phyloP scores from a whole-genome alignment of 257 asterid genomes.

The Ilex aquifolium region DNA sequence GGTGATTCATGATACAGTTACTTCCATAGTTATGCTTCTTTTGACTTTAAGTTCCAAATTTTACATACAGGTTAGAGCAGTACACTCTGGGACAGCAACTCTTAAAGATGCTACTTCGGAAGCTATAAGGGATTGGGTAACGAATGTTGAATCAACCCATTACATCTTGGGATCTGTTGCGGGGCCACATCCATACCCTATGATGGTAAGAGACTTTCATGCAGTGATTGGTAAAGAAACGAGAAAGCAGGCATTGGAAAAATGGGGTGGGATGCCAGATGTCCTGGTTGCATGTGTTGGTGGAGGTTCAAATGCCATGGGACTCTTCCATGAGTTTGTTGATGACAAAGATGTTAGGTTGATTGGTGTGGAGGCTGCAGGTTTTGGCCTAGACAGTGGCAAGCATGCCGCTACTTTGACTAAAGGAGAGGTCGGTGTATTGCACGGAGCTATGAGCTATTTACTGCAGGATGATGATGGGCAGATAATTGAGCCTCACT shows the following conservation, averaged over 20 bases:
- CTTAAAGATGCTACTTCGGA: conserved; percentile 79
- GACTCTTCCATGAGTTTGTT: conserved; percentile 70
- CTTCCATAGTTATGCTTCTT: no score
- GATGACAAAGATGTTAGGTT: conserved; percentile 55
- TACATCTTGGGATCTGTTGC: conserved; percentile 50
- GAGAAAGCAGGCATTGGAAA: conserved; percentile 49
- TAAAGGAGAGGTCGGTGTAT: conserved; percentile 62
- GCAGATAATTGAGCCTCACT: conserved; percentile 52
- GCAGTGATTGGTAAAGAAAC: conserved; percentile 73
- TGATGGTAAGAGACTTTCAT: conserved; percentile 68
- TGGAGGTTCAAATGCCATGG: conserved; percentile 71
- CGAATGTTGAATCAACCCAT: conserved; percentile 42
- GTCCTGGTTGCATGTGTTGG: conserved; percentile 73
- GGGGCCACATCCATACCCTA: conserved; percentile 81
- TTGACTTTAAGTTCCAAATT: no score
- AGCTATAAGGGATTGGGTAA: conserved; percentile 64
- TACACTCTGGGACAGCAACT: conserved; percentile 25
- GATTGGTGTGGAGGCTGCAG: conserved; percentile 73
- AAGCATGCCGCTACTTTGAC: conserved; percentile 60
- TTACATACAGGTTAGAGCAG: conserved; percentile 31
- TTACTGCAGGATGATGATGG: conserved; percentile 71
- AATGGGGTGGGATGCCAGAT: conserved; percentile 76
- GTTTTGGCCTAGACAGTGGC: conserved; percentile 42
- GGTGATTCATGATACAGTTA: no score
- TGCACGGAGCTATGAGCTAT: conserved; percentile 72